Evolutionary conservation across 192 early-diverging fungal species (phyloP).

Genomic region (Diversispora epigaea): DNA sequence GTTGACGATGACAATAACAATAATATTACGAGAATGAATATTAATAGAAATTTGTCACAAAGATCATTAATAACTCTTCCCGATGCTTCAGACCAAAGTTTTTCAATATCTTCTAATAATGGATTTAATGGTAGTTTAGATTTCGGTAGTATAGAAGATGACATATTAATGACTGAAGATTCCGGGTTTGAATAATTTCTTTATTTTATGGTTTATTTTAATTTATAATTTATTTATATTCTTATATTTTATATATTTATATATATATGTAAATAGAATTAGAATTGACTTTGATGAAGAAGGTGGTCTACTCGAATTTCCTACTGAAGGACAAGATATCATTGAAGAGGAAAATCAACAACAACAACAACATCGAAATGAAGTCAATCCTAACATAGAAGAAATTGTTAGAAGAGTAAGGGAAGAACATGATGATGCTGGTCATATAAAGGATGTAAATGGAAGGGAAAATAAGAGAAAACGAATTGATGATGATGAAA

Average conservation of each 20-base stretch:
- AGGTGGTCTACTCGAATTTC: constrained; percentile 20
- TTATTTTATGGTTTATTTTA: not conserved
- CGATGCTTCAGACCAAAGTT: not conserved
- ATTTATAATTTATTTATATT: too few species aligned
- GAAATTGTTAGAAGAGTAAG: constrained; percentile 20
- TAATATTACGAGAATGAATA: too few species aligned
- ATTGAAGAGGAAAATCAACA: not conserved
- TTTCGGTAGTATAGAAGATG: not conserved
- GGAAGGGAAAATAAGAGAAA: not conserved
- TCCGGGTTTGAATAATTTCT: not conserved
- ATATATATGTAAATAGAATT: constrained; percentile 10
- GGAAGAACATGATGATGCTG: constrained; percentile 5
- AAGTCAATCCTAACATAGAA: not conserved
- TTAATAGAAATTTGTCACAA: not conserved
- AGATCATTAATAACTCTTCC: constrained; percentile 10
- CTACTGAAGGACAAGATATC: not conserved
- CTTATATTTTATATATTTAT: too few species aligned
- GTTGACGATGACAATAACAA: not conserved
- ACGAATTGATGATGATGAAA: not conserved
- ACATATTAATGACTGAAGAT: constrained; percentile 23
- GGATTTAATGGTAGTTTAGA: not conserved
- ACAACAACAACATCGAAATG: not conserved
- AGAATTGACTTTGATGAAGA: constrained; percentile 28
- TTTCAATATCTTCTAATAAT: not conserved
- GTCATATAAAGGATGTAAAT: not conserved